Evolutionary conservation across 768 basidiomycete species (phyloP), one percentile per base, ranked within the genome.

Genomic region (Hydnum rufescens): DNA sequence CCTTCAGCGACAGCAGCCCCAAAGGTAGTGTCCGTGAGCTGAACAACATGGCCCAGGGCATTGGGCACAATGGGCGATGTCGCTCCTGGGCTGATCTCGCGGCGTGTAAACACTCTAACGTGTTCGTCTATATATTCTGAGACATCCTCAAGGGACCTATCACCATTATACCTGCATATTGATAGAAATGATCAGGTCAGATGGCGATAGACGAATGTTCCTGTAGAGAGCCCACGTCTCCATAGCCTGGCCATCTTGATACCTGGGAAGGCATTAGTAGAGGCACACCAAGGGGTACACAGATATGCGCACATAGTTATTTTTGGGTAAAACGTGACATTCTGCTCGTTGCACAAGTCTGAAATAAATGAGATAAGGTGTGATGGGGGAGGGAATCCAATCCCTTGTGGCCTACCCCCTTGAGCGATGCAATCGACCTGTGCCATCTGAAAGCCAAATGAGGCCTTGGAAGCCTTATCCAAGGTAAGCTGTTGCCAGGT

Each of bases 341-440:
- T 67, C 52, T 89, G 78, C n/a, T 70, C 68, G 46, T 69, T 66
- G 65, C 90, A 93, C 3, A 95, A 69, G 63, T 95, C 90, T 93
- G 59, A 1, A 8, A 25, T 13, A 28, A 16, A 25, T 25, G 16
- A 13, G 8, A 13, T 13, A 47, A 39, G 36, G 36, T 39, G 36
- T 39, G 13, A 22, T n/a, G n/a, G n/a, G n/a, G n/a, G n/a, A n/a
- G n/a, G n/a, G n/a, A n/a, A n/a, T 16, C 13, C 44, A 28, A 25
- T 13, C 44, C 8, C 13, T 47, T 8, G 25, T 47, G 16, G 44
- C 25, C 13, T 28, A 47, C 44, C 44, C 26, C 44, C 44, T 16
- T 47, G 13, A 8, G 44, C 44, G 2, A 78, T 70, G 57, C 87
- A 90, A 61, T 89, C 77, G 18, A 90, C 79, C 60, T 89, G 86